phyloP scores from a whole-genome alignment of 768 basidiomycete genomes.

The Agrocybe pediades region DNA sequence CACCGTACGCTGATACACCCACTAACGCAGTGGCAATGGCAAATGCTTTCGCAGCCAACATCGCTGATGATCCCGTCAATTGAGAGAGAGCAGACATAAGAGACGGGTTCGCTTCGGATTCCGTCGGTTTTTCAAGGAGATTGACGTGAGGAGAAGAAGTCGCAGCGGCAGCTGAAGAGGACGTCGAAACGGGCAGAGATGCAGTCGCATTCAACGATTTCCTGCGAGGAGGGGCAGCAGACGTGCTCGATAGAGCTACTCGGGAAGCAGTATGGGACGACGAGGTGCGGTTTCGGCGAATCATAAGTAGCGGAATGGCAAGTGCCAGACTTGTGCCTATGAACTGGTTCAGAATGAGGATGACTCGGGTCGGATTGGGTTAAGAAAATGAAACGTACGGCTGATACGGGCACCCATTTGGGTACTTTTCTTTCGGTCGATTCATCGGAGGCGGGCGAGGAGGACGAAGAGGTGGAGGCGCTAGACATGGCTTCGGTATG shows the following conservation, averaged over 20 bases:
- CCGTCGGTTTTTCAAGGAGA: conserved; percentile 14
- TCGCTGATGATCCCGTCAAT: conserved; percentile 45
- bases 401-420: conserved; percentile 31
- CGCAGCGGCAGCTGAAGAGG: conserved; percentile 10
- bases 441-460: neutral
- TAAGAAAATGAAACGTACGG: conserved; percentile 15
- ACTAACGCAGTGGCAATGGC: conserved; percentile 66
- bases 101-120: conserved; percentile 26
- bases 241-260: conserved; percentile 23
- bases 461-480: neutral
- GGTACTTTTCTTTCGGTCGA: conserved; percentile 13
- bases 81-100: conserved; percentile 38
- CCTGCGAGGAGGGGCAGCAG: conserved; percentile 34
- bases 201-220: conserved; percentile 10
- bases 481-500: no score
- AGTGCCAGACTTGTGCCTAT: conserved; percentile 33
- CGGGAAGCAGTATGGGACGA: conserved; percentile 20
- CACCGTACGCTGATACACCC: conserved; percentile 40
- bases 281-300: conserved; percentile 31
- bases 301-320: conserved; percentile 35
- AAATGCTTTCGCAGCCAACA: conserved; percentile 65
- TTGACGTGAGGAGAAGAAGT: neutral
- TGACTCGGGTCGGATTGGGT: no score
- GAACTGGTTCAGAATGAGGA: conserved; percentile 18
- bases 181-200: neutral